Evolutionary conservation across 495 filamentous ascomycete genomes (phyloP), one percentile per base, ranked within the genome.

Genomic region (Pseudomonodictys pantanalensis): DNA sequence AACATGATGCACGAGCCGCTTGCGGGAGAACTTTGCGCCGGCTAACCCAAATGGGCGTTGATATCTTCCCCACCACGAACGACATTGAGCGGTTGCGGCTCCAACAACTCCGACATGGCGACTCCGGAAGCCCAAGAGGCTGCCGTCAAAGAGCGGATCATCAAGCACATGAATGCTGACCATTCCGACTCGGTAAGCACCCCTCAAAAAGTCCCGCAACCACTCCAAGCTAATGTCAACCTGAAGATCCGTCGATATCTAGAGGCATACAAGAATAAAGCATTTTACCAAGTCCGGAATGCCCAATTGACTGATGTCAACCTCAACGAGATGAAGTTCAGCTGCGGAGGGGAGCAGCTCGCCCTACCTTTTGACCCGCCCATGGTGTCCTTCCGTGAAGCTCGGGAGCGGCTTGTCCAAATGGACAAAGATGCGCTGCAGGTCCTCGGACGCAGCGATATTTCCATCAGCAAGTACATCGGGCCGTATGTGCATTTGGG

Each of bases 121-220:
- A 52, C 51, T 53, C 52, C 53, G 28, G 58, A 68, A 0, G 42
- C 66, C 3, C 58, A 71, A 64, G 77, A 79, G 10, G 72, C 66
- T 15, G 75, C 78, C 5, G 64, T 74, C 58, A 87, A 84, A 58
- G 56, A 77, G 35, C 84, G 86, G 69, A 86, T 90, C 66, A 80
- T 87, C 68, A 76, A 78, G 26, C 89, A 93, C 77, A 91, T 93
- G 88, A 92, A 92, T 76, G 76, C 75, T 35, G 85, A 90, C 76
- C 89, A 92, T 73, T 70, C 73, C 62, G 76, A 78, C 61, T 86
- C 87, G 26, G 73, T 75, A 70, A n/a, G 64, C 4, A 2, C 18
- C 9, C 24, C 46, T 50, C 45, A 5, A 33, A 20, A 2, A 20
- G 7, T 33, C 18, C 29, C 32, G 17, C 9, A 5, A 38, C 15